Conservation (phyloP, 2,329 filamentous ascomycete genomes). For the Colletotrichum sp. region DNA sequence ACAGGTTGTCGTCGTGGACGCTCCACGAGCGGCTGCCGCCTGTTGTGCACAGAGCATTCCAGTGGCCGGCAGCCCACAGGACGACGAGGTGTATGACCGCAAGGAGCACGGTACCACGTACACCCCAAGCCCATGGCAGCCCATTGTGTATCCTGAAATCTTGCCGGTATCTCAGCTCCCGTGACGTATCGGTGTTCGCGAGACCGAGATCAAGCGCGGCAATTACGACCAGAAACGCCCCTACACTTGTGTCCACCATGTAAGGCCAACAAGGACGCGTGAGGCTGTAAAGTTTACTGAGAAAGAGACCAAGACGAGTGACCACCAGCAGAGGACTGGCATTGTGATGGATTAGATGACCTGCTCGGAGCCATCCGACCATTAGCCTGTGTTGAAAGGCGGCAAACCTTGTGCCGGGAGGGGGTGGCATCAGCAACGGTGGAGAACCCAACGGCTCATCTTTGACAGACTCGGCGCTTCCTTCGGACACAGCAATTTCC, state of each 20-base stretch:
- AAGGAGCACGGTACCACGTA: constrained; percentile 34
- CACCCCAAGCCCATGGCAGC: constrained; percentile 28
- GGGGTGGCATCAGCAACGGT: constrained; percentile 57
- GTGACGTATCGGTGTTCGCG: constrained; percentile 23
- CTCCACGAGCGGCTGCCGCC: not conserved
- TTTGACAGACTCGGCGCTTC: constrained; percentile 17
- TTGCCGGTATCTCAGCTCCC: not conserved
- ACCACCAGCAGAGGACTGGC: constrained; percentile 36
- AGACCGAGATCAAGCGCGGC: constrained; percentile 70
- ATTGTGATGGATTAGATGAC: constrained; percentile 29
- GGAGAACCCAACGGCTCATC: constrained; percentile 29
- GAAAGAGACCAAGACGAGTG: constrained; percentile 66
- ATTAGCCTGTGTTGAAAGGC: constrained; percentile 36
- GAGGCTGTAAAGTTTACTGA: constrained; percentile 71
- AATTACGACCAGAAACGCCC: constrained; percentile 70
- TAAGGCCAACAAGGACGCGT: constrained; percentile 75
- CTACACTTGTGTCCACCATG: constrained; percentile 66
- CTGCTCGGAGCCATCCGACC: constrained; percentile 41
- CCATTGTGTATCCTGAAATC: not conserved
- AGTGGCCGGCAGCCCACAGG: constrained; percentile 37
- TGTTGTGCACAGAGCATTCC: constrained; percentile 36
- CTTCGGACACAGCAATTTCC: constrained; percentile 26
- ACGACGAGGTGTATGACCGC: constrained; percentile 36
- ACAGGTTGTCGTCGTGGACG: not conserved
- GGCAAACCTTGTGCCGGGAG: constrained; percentile 36